Base-by-base conservation (phyloP, 805 yeast species). In the Ogataea saltuana region DNA sequence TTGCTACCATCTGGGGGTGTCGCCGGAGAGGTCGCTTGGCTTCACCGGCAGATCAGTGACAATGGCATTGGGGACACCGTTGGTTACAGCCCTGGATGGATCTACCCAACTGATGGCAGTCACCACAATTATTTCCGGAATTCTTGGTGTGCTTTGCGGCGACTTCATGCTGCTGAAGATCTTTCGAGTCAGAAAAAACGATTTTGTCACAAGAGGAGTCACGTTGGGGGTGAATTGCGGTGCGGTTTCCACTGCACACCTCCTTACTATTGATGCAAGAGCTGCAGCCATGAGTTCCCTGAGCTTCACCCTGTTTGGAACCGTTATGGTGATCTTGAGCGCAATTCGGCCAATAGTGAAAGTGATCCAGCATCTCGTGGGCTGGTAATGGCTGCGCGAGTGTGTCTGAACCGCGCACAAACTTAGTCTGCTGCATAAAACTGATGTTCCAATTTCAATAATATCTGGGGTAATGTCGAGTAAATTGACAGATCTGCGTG, bases 1-100 rank as follows among this genome's bases (percentile, higher is more conserved):
- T 11, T 81, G 89, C 54, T 75, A 75, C 58, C 74, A 75, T 10
- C 63, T 86, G 21, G 89, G 89, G 1, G 80, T 86, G 4, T 70
- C 81, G 5, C 55, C 85, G 0, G 61, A 69, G 18, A 65, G 85
- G 20, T 72, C 90, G 0, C 70, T 86, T 25, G 93, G 91, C 1
- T 85, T 84, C 58, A 83, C 85, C 2, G 91, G 90, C 2, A 68
- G 95, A 46, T 81, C 88, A 9, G 88, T 83, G 13, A 86, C 95
- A 0, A 70, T 85, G 53, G 91, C 93, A 0, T 67, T 86, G 34
- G 95, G 93, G 0, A 77, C 86, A 0, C 95, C 95, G 1, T 70
- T 85, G 49, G 79, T 84, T 10, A 64, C 64, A n/a, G 72, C 87
- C 0, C 64, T 86, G 26, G 81, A 74, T 9, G 95, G 93, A 0